Conservation (phyloP, 495 filamentous ascomycete species). For the Letharia columbiana region DNA sequence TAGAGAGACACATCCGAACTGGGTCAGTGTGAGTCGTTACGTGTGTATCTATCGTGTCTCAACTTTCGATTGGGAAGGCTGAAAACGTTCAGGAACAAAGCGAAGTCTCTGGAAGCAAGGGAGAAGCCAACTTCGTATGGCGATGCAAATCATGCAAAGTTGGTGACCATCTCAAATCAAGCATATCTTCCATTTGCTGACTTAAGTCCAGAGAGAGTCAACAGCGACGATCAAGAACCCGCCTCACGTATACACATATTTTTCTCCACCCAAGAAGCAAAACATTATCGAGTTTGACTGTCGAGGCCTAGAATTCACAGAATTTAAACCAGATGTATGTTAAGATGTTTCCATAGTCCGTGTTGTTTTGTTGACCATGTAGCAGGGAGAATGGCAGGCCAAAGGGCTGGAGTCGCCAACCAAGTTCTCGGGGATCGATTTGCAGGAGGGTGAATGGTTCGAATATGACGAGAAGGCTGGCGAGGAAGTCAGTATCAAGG, state of each 20-base stretch:
- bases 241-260: slow-evolving; percentile 59
- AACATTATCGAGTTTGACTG: slow-evolving; percentile 88
- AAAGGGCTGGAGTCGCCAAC: slow-evolving; percentile 71
- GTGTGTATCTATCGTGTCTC: slow-evolving; percentile 44
- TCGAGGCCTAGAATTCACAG: slow-evolving; percentile 81
- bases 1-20: slow-evolving; percentile 81
- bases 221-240: slow-evolving; percentile 61
- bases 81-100: slow-evolving; percentile 55
- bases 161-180: not conserved
- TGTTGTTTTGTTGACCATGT: slow-evolving; percentile 1
- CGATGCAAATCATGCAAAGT: slow-evolving; percentile 89
- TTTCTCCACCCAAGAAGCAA: slow-evolving; percentile 59
- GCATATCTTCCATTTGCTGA: not conserved
- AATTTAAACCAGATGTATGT: slow-evolving; percentile 78
- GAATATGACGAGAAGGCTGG: slow-evolving; percentile 77
- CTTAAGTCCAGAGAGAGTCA: slow-evolving; percentile 46
- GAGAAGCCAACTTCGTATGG: slow-evolving; percentile 98
- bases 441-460: slow-evolving; percentile 83
- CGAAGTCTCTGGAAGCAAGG: slow-evolving; percentile 81
- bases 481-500: slow-evolving; percentile 84
- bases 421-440: slow-evolving; percentile 69
- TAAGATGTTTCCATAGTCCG: slow-evolving; percentile 6
- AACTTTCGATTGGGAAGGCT: not conserved
- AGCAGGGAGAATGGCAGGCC: slow-evolving; percentile 77
- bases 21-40: slow-evolving; percentile 77